Base-by-base conservation (phyloP, 2,329 filamentous ascomycete species). In the Colletotrichum caudatum region DNA sequence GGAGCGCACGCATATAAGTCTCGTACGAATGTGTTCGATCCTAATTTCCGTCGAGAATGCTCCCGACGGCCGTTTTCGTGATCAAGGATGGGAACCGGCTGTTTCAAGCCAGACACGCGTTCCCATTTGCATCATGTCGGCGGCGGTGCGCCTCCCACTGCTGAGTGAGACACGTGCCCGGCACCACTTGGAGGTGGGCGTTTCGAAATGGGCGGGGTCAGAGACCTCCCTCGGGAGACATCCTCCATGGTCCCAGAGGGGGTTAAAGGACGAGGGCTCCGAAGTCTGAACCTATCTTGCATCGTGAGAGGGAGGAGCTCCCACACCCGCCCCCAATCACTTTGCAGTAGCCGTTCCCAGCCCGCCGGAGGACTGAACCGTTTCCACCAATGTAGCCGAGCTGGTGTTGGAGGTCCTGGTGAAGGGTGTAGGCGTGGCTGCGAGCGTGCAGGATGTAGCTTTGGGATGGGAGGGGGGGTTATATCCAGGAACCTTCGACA, bases 241-340 rank as follows among this genome's bases (percentile, higher is more conserved):
- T 48, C 46, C 53, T 72, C 69, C 69, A 72, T 72, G 29, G 54
- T 69, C 69, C 69, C 48, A 72, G 66, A 72, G 54, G 29, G 65
- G 69, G n/a, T 57, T 60, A 29, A 60, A 60, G 48, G 39, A 29
- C 12, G 23, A 18, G 46, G 26, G 46, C 69, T 69, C 69, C 69
- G 69, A 69, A 69, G 54, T 39, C 46, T 44, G 63, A 44, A 46
- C 60, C 64, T 69, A 69, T 61, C 69, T 69, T 60, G 54, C 69
- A 56, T 69, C 54, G 59, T 64, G 59, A 64, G 65, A 23, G 41
- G 20, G 61, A 23, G 53, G 50, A 23, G 29, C 44, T 50, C 41
- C 29, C 29, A 18, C 41, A 9, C 18, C n/a, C 20, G 12, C 5
- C n/a, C 59, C 69, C 48, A n/a, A 14, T 39, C 33, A 14, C 50